Conservation (phyloP, 352 stramenopile genomes). For the Globisporangium recalcitrans region DNA sequence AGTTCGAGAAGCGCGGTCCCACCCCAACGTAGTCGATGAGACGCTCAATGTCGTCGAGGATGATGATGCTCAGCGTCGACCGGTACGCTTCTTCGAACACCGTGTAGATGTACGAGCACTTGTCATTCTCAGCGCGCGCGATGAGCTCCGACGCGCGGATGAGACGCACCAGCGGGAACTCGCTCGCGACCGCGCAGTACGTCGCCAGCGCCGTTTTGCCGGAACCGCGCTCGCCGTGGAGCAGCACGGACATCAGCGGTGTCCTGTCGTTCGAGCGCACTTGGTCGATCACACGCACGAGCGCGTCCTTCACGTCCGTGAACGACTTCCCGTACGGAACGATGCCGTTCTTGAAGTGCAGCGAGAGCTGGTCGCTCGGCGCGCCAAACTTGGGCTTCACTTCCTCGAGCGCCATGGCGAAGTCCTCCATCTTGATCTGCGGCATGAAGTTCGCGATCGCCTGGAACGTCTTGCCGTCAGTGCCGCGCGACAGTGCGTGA, state of each 20-base stretch:
- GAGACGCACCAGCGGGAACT: conserved; percentile 97
- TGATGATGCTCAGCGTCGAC: conserved; percentile 97
- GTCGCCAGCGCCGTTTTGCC: conserved; percentile 98
- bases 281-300: conserved; percentile 94
- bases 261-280: conserved; percentile 92
- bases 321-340: conserved; percentile 95
- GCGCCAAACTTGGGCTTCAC: conserved; percentile 98
- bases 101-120: conserved; percentile 93
- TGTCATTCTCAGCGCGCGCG: conserved; percentile 90
- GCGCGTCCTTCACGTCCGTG: conserved; percentile 87
- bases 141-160: conserved; percentile 98
- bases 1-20: conserved; percentile 97
- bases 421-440: conserved; percentile 89
- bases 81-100: conserved; percentile 98
- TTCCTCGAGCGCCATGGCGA: conserved; percentile 93
- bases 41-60: conserved; percentile 99
- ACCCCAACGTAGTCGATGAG: conserved; percentile 97
- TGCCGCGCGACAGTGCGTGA: conserved; percentile 77
- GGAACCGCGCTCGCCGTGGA: conserved; percentile 91
- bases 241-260: conserved; percentile 95
- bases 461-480: conserved; percentile 80
- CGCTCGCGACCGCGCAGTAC: conserved; percentile 93
- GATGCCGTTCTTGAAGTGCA: conserved; percentile 96
- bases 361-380: conserved; percentile 89
- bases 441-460: conserved; percentile 74